phyloP scores from a whole-genome alignment of 140 eudicot genomes.

The Flaveria floridana region DNA sequence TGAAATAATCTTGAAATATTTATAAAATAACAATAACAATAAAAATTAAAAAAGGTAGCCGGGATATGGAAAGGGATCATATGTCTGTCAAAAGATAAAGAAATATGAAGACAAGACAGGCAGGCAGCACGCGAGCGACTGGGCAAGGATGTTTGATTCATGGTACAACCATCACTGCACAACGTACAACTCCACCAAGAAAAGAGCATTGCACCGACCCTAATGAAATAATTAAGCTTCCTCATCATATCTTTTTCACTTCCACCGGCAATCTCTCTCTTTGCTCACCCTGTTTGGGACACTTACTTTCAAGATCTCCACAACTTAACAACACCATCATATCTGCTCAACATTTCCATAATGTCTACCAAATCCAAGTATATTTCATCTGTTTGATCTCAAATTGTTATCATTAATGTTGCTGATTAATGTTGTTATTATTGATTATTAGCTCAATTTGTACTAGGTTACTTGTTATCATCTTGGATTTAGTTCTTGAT shows the following conservation, averaged over 20 bases:
- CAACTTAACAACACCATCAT: conserved; percentile 24
- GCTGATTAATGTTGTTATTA: not conserved
- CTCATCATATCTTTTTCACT: not conserved
- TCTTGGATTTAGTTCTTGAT: conserved; percentile 13
- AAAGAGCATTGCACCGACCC: conserved; percentile 36
- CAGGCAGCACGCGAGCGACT: conserved; percentile 41
- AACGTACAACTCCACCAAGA: conserved; percentile 26
- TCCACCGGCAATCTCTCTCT: conserved; percentile 11
- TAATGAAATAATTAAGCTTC: conserved; percentile 27
- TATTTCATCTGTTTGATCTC: not conserved
- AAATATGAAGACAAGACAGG: conserved; percentile 37
- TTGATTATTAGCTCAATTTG: not conserved
- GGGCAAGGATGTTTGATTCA: conserved; percentile 29
- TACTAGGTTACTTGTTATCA: conserved; percentile 17
- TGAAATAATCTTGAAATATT: not conserved
- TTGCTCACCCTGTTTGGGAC: not conserved
- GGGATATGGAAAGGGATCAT: conserved; percentile 29
- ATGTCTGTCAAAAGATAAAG: conserved; percentile 44
- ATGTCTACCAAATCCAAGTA: conserved; percentile 61
- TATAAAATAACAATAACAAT: too few species aligned
- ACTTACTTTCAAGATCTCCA: conserved; percentile 20
- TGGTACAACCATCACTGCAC: conserved; percentile 26
- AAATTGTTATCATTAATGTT: not conserved
- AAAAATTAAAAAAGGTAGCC: not conserved
- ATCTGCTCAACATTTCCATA: conserved; percentile 20